Evolutionary conservation across 1,284 basidiomycete genomes (phyloP), one percentile per base, ranked within the genome.

Genomic region (Papiliotrema nemorosa): DNA sequence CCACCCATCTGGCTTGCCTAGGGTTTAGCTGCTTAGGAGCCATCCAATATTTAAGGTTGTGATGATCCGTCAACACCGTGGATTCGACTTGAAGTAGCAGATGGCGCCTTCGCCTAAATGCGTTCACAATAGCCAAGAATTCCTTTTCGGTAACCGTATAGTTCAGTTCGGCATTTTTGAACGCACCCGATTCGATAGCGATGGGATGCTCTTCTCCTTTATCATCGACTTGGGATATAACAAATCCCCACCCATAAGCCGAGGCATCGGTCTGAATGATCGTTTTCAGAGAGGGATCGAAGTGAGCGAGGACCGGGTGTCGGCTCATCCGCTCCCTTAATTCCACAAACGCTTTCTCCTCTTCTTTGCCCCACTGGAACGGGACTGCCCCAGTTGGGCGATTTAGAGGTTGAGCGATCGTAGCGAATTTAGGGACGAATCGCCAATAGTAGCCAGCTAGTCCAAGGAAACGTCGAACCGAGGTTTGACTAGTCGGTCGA

Each of bases 101-200:
- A 33, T 78, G 75, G 18, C 68, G 46, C 77, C 75, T 80, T 40
- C 70, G 58, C 26, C 68, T 24, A 2, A 80, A 60, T 0, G 73
- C 66, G 24, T 62, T 35, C 3, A 80, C 69, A 10, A 81, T 76
- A 0, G 76, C 76, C 0, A 81, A 50, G 45, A 82, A 53, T 66
- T 83, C 79, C 52, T 76, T 71, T 56, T 83, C 77, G 10, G 77
- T 73, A 25, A 78, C 77, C 18, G 77, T 68, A 57, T 80, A 81
- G 55, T 81, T 81, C 5, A 62, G 44, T 62, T 80, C 73, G 0
- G 75, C 57, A 0, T 66, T 45, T 7, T 20, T 48, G 42, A 78
- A 53, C 13, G 60, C 67, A 1, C 62, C 53, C 6, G 73, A 76
- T 25, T 67, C 57, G 58, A 75, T 76, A 0, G 62, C 70, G 2